Evolutionary conservation across 129 eudicot genomes (phyloP).

Genomic region (Flaveria sonorensis): DNA sequence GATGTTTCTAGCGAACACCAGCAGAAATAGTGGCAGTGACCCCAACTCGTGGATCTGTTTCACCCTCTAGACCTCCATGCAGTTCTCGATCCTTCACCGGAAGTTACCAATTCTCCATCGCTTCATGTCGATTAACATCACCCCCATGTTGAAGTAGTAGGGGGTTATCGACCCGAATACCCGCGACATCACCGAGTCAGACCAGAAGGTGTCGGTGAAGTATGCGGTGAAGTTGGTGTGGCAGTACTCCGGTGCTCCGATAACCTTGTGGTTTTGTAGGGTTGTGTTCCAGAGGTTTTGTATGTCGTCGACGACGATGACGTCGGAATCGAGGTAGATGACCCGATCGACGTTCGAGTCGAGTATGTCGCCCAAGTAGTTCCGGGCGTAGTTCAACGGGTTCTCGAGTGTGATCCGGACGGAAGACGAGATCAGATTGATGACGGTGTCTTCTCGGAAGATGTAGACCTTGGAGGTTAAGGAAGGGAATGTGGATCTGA

Average conservation of each 20-base stretch:
- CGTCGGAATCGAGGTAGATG: conserved; percentile 78
- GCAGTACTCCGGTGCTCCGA: too few relatives aligned
- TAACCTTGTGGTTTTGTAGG: too few relatives aligned
- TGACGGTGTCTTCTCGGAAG: conserved; percentile 55
- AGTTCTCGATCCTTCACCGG: conserved; percentile 51
- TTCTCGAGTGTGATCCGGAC: too few relatives aligned
- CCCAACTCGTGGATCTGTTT: conserved; percentile 54
- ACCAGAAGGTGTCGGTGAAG: too few relatives aligned
- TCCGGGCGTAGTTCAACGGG: conserved; percentile 77
- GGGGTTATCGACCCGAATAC: conserved; percentile 39
- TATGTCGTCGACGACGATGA: too few relatives aligned
- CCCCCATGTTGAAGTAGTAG: conserved; percentile 30
- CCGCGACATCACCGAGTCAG: conserved; percentile 42
- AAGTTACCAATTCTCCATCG: conserved; percentile 51
- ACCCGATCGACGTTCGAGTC: conserved; percentile 56
- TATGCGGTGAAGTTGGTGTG: too few relatives aligned
- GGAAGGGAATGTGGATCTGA: conserved; percentile 19
- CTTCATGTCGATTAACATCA: conserved; percentile 30
- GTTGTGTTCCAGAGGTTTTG: too few relatives aligned
- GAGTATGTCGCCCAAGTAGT: conserved; percentile 66
- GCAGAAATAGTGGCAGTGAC: conserved; percentile 50
- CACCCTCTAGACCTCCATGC: conserved; percentile 71
- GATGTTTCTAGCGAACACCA: conserved; percentile 78
- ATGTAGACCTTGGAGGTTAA: conserved; percentile 54
- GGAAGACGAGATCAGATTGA: conserved; percentile 69